Conservation (phyloP, 257 asterid genomes). For the Solanum ossicruentum region DNA sequence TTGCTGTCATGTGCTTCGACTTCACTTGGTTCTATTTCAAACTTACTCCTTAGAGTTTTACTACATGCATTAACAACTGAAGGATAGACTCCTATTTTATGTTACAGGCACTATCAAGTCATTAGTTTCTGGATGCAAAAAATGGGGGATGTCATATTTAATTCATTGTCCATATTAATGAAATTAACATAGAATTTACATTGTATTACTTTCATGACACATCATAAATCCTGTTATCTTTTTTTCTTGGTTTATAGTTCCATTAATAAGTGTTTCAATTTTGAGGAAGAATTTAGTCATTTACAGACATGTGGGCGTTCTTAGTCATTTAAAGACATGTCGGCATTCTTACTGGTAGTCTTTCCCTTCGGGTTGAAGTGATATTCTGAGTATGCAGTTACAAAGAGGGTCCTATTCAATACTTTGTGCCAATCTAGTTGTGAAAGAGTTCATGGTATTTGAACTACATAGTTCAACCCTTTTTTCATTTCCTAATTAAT, state of each 20-base stretch:
- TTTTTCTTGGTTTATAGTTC: neutral
- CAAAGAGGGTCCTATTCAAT: neutral
- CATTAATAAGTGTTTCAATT: neutral
- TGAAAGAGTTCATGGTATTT: neutral
- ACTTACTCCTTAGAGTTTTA: neutral
- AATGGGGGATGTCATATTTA: neutral
- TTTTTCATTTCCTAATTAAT: neutral
- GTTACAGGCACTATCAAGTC: neutral
- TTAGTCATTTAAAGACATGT: neutral
- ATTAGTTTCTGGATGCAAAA: neutral
- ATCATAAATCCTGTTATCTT: neutral
- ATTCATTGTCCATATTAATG: neutral
- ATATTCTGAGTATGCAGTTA: neutral
- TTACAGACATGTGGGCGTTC: neutral
- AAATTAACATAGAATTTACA: neutral
- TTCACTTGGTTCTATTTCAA: neutral
- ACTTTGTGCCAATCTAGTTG: neutral
- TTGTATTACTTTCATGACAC: neutral
- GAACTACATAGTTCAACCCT: neutral
- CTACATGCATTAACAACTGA: neutral
- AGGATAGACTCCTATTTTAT: neutral
- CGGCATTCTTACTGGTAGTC: neutral
- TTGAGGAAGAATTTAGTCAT: neutral
- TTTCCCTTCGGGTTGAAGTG: neutral
- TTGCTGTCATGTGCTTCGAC: neutral